Evolutionary conservation across 2,329 filamentous ascomycete species (phyloP).

Genomic region (Stachybotrys chartarum): DNA sequence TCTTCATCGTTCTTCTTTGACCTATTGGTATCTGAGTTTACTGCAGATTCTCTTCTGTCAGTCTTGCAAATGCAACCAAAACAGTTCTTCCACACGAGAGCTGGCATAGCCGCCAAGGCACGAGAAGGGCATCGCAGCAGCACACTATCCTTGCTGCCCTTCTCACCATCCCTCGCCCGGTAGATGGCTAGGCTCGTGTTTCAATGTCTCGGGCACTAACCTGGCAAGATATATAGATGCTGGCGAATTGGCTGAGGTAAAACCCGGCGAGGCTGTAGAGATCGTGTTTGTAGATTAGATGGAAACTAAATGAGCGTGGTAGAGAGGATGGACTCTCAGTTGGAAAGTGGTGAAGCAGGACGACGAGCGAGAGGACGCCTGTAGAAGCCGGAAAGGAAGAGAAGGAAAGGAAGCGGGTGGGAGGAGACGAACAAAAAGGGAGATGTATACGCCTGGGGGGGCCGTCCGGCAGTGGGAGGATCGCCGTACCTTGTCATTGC

Average conservation of each 20-base stretch:
- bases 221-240: neutral
- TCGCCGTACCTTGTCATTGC: neutral
- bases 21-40: neutral
- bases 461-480: neutral
- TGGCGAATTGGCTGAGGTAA: constrained; percentile 2
- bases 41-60: neutral
- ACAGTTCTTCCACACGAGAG: neutral
- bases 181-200: neutral
- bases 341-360: constrained; percentile 35
- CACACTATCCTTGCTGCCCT: neutral
- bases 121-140: neutral
- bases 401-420: neutral
- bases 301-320: constrained; percentile 44
- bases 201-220: neutral
- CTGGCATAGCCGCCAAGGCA: no score
- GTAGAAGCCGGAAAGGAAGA: neutral
- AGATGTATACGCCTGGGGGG: neutral
- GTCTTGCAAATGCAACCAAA: neutral
- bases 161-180: neutral
- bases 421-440: neutral
- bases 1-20: constrained; percentile 36
- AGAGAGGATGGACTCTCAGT: constrained; percentile 48
- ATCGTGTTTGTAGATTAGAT: constrained; percentile 18
- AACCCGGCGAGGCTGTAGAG: constrained; percentile 18
- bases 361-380: constrained; percentile 14